Evolutionary conservation across 1,139 yeast species (phyloP).

Genomic region (Kodamaea ohmeri): DNA sequence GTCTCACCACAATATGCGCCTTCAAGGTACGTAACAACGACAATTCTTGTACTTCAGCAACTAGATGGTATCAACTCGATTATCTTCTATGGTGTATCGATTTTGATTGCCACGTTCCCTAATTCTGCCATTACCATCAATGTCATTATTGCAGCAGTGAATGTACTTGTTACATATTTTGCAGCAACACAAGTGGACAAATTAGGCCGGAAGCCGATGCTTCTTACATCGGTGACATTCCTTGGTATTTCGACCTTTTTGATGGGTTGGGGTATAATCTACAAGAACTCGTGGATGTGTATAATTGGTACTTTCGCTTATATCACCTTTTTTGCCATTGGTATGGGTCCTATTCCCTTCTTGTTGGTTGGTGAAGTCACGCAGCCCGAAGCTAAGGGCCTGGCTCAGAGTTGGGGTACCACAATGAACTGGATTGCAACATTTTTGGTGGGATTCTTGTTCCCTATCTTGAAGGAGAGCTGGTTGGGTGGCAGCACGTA

Average conservation of each 20-base stretch:
- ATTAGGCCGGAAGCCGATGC: constrained; percentile 73
- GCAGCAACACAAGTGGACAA: constrained; percentile 73
- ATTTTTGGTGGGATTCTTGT: constrained; percentile 72
- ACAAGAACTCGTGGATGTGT: constrained; percentile 49
- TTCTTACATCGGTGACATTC: constrained; percentile 59
- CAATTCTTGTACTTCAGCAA: constrained; percentile 84
- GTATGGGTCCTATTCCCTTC: constrained; percentile 94
- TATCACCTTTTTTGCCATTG: constrained; percentile 83
- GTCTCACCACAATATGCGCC: constrained; percentile 49
- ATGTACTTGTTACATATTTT: constrained; percentile 66
- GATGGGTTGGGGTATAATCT: constrained; percentile 64
- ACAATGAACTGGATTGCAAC: constrained; percentile 91
- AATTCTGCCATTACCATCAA: constrained; percentile 66
- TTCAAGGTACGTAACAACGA: constrained; percentile 65
- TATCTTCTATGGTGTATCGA: constrained; percentile 86
- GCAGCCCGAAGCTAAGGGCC: constrained; percentile 72
- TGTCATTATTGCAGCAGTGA: constrained; percentile 69
- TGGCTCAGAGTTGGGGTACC: constrained; percentile 92
- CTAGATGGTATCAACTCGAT: constrained; percentile 90
- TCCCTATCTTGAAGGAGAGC: constrained; percentile 65
- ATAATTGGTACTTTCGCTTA: constrained; percentile 68
- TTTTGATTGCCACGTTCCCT: constrained; percentile 69
- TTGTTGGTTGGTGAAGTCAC: constrained; percentile 85
- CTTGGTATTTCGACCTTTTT: constrained; percentile 67
- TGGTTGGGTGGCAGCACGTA: constrained; percentile 79